Evolutionary conservation across 1,284 basidiomycete species (phyloP).

Genomic region (Ganoderma meredithae): DNA sequence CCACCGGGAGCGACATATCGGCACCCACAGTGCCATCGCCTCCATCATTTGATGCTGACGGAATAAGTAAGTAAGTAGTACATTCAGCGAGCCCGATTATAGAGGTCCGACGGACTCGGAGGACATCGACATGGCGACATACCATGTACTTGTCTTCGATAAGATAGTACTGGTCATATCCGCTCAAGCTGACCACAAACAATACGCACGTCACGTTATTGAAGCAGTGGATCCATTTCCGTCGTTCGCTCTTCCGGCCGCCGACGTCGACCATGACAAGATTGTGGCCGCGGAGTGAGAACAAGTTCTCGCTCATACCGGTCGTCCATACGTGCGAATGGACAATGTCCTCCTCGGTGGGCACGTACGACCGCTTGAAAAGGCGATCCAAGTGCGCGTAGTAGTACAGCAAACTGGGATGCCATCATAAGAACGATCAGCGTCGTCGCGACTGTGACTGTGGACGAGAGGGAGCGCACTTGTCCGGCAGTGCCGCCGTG

Average conservation of each 20-base stretch:
- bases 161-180: slow-evolving; percentile 92
- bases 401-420: slow-evolving; percentile 72
- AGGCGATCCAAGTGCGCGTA: slow-evolving; percentile 81
- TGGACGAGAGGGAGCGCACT: slow-evolving; percentile 55
- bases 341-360: slow-evolving; percentile 86
- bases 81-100: not conserved
- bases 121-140: slow-evolving; percentile 40
- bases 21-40: slow-evolving; percentile 94
- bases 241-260: slow-evolving; percentile 89
- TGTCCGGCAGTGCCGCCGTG: slow-evolving; percentile 89
- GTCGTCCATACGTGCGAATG: slow-evolving; percentile 88
- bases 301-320: slow-evolving; percentile 94
- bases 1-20: slow-evolving; percentile 93
- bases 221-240: slow-evolving; percentile 91
- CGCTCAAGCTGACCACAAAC: slow-evolving; percentile 87
- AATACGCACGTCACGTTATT: slow-evolving; percentile 89
- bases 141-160: slow-evolving; percentile 94
- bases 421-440: slow-evolving; percentile 19
- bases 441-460: not conserved
- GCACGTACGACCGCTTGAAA: slow-evolving; percentile 74
- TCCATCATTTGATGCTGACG: slow-evolving; percentile 92
- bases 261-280: slow-evolving; percentile 93
- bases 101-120: not conserved
- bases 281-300: slow-evolving; percentile 75
- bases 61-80: not conserved